Base-by-base conservation (phyloP, 441 rosid genomes). In the Populus tomentosa region DNA sequence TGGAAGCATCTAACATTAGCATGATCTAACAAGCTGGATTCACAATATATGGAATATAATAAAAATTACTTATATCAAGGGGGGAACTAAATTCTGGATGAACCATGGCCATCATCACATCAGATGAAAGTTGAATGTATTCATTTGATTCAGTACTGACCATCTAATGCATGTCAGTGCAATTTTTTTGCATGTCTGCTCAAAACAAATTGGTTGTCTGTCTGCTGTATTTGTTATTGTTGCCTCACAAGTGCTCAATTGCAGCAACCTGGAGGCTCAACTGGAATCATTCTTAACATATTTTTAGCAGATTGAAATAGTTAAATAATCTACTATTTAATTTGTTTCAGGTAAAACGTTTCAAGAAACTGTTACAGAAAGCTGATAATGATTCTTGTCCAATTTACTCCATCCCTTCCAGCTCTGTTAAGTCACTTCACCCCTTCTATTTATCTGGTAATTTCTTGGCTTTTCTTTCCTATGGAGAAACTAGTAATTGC, bases 301-400 rank as follows among this genome's bases (percentile, higher is more conserved):
- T 10, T 13, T 67, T 26, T 26, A 13, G 28, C 24, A 0, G 71
- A 30, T 5, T 10, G 18, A 16, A 18, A 32, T 26, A 26, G 40
- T 28, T 10, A 7, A 33, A 66, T 56, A 24, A 28, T 71, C 42
- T 82, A 32, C 66, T 74, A 72, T 79, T 78, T 77, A 32, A 53
- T 74, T 74, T 84, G 71, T 85, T 84, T 79, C 88, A 94, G 98
- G 92, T 88, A 59, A 91, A 85, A 75, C 92, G 91, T 40, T 94
- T 96, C 85, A 83, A 86, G 73, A 89, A 86, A 87, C 46, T 92
- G 79, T 78, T 94, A 73, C 88, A 81, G 87, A 96, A 91, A 87
- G 97, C 90, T 30, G 91, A 87, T 80, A 86, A 75, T 72, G 84
- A 83, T 73, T 88, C 94, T 24, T 91, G 93, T 84, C 88, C 94